Percentiles rank a stretch among this genome's conserved stretches.
Evolutionary conservation across 106 monocot genomes (phyloP).

Genomic region (Acanthochlamys bracteata): DNA sequence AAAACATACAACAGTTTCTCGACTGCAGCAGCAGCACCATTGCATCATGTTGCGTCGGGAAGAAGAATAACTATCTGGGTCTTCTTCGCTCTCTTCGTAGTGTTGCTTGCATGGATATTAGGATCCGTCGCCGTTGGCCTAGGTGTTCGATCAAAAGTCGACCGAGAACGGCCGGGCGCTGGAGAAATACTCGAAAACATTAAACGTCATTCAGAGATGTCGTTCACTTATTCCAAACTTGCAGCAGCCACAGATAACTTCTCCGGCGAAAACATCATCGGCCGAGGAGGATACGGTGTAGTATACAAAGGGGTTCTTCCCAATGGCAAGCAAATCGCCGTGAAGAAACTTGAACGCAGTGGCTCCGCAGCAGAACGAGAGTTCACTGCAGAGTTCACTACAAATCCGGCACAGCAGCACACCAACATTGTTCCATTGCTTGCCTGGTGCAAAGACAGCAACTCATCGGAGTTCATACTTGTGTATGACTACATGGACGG

Average conservation of each 20-base stretch:
- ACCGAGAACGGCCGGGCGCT: slow-evolving; percentile 15
- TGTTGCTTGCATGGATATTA: slow-evolving; percentile 18
- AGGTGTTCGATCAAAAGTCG: slow-evolving; percentile 10
- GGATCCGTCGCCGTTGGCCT: slow-evolving; percentile 18
- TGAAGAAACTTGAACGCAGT: slow-evolving; percentile 48
- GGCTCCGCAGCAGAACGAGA: slow-evolving; percentile 48
- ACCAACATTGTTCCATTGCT: slow-evolving; percentile 62
- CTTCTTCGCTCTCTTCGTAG: slow-evolving; percentile 21
- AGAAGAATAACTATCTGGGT: slow-evolving; percentile 29
- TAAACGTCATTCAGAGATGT: slow-evolving; percentile 24
- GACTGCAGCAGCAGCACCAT: neutral
- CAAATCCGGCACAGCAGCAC: slow-evolving; percentile 33
- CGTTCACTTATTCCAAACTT: slow-evolving; percentile 70
- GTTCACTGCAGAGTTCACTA: slow-evolving; percentile 76
- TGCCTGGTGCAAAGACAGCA: slow-evolving; percentile 64
- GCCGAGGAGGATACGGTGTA: slow-evolving; percentile 60
- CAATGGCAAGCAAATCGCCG: slow-evolving; percentile 59
- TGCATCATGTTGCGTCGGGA: neutral
- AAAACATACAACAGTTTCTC: neutral
- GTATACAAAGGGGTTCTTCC: slow-evolving; percentile 67
- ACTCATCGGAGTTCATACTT: slow-evolving; percentile 44
- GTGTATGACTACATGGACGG: slow-evolving; percentile 84
- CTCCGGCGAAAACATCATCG: slow-evolving; percentile 42
- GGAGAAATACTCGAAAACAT: slow-evolving; percentile 1
- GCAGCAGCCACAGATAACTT: slow-evolving; percentile 53